Evolutionary conservation across 108 stramenopile genomes (phyloP), one percentile per base, ranked within the genome.

Genomic region (Epipyxis sp.): DNA sequence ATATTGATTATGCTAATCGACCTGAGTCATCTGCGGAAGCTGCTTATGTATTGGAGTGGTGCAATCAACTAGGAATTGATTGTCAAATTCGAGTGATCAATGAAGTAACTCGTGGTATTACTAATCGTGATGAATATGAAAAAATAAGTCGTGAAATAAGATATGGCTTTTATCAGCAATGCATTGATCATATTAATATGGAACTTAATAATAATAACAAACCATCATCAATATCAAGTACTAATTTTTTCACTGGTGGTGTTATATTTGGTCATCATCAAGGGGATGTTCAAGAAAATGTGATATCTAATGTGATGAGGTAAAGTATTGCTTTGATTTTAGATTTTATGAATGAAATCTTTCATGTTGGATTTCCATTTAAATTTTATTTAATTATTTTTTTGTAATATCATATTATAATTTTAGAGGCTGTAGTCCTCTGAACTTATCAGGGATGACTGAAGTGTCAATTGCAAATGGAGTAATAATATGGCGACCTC

Each of bases 261-360:
- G 88, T 98, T 25, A 87, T 98, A 86, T 86, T 98, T 45, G 97
- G 95, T 2, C 97, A 98, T 88, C 97, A 98, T 83, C 86, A 89
- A 43, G 97, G 97, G 1, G 97, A 98, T 85, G 90, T 98, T 34
- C 81, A 92, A 68, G 97, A 98, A 79, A 98, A 98, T 84, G 94
- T 96, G 3, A 82, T 98, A 2, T 93, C 93, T 0, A 98, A 98
- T 80, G 89, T 92, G 0, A 90, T 96, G 83, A 95, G 71, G 20
- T 6, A 39, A 50, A 50, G 46, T 20, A 13, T 20, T 50, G n/a
- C n/a, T n/a, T n/a, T n/a, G n/a, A n/a, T n/a, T n/a, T n/a, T n/a
- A n/a, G n/a, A n/a, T n/a, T n/a, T n/a, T n/a, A n/a, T n/a, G n/a
- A n/a, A n/a, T n/a, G n/a, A n/a, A n/a, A n/a, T n/a, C n/a, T n/a